phyloP scores from a whole-genome alignment of 1,139 yeast genomes.

The Blastobotrys elegans region DNA sequence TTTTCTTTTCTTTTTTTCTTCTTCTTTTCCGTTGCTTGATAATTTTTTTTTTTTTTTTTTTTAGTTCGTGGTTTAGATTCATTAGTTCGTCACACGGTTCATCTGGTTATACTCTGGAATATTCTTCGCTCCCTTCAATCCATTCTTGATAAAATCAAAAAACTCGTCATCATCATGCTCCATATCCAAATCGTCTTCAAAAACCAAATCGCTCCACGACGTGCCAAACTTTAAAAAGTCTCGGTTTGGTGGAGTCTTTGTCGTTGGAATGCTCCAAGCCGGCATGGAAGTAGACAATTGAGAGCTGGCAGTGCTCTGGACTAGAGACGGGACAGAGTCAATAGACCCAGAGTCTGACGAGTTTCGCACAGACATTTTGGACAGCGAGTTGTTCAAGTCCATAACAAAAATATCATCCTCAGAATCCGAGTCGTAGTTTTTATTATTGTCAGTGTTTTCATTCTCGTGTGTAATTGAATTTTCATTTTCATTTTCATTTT shows the following conservation, averaged over 20 bases:
- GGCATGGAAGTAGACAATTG: slow-evolving; percentile 10
- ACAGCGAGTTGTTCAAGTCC: slow-evolving; percentile 24
- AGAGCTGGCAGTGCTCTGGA: slow-evolving; percentile 20
- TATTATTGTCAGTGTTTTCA: neutral
- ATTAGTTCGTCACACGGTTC: neutral
- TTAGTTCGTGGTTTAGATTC: neutral
- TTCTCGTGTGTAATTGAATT: slow-evolving; percentile 8
- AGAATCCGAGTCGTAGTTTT: neutral
- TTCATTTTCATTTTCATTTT: slow-evolving; percentile 3
- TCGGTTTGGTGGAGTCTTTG: slow-evolving; percentile 18
- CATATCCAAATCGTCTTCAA: slow-evolving; percentile 24
- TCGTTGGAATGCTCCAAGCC: slow-evolving; percentile 13
- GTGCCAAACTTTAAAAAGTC: slow-evolving; percentile 31
- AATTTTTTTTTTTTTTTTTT: neutral
- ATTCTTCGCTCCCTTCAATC: slow-evolving; percentile 3
- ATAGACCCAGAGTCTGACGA: slow-evolving; percentile 19
- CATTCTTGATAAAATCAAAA: slow-evolving; percentile 5
- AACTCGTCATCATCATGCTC: slow-evolving; percentile 22
- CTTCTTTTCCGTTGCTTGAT: neutral
- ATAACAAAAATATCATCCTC: slow-evolving; percentile 27
- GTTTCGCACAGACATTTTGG: slow-evolving; percentile 12
- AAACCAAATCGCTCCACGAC: slow-evolving; percentile 33
- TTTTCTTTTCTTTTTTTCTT: neutral
- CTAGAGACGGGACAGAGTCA: slow-evolving; percentile 29
- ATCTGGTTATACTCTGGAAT: neutral